phyloP scores from a whole-genome alignment of 2,329 filamentous ascomycete genomes.

The Botryotinia calthae region DNA sequence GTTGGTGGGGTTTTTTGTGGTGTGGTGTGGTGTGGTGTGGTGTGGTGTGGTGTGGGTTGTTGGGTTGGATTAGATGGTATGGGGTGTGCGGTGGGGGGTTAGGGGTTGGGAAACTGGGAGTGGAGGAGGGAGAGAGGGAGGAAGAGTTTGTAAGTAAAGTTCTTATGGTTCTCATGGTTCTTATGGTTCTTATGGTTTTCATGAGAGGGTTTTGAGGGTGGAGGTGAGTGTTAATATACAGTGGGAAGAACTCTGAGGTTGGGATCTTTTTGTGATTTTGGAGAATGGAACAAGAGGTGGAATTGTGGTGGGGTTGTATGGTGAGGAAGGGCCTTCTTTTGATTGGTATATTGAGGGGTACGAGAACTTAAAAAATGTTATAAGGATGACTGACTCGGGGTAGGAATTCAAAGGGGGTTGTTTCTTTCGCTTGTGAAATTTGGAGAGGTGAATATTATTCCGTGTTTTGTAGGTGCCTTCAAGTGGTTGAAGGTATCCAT shows the following conservation, averaged over 20 bases:
- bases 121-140: no score
- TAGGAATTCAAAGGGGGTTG: not conserved
- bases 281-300: not conserved
- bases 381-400: not conserved
- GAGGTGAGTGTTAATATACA: not conserved
- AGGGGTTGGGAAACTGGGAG: no score
- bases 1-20: no score
- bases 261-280: not conserved
- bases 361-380: not conserved
- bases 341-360: not conserved
- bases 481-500: no score
- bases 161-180: not conserved
- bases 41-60: no score
- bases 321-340: not conserved
- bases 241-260: fast-evolving
- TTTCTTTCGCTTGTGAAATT: no score
- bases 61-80: no score
- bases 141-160: no score
- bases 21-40: no score
- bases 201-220: not conserved
- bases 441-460: no score
- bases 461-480: no score
- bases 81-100: no score
- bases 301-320: not conserved
- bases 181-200: fast-evolving